phyloP scores from a whole-genome alignment of 192 early-diverging fungal genomes.

The Backusella parvicylindrica region DNA sequence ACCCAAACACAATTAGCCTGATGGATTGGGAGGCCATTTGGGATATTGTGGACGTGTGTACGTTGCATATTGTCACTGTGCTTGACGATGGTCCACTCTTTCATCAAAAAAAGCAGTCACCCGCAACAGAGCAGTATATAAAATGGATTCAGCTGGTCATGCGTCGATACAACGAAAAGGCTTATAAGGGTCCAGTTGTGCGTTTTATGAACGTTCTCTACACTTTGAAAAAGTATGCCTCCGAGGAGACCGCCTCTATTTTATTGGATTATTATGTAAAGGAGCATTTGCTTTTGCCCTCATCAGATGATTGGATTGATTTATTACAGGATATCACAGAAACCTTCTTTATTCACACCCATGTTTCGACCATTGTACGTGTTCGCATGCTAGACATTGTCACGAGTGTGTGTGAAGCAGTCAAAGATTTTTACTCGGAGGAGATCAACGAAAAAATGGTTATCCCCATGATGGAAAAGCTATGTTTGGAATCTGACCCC shows the following conservation, averaged over 20 bases:
- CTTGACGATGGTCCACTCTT: neutral
- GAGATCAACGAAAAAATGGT: conserved; percentile 39
- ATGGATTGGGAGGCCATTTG: conserved; percentile 36
- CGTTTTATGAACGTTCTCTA: conserved; percentile 49
- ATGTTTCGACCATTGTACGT: conserved; percentile 22
- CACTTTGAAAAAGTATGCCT: conserved; percentile 35
- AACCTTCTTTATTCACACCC: conserved; percentile 38
- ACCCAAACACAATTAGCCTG: conserved; percentile 11
- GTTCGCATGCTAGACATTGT: conserved; percentile 38
- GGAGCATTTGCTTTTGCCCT: conserved; percentile 52
- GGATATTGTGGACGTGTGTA: conserved; percentile 29
- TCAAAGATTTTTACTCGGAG: conserved; percentile 51
- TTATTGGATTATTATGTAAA: conserved; percentile 48
- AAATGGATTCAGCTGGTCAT: neutral
- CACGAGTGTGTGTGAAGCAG: conserved; percentile 43
- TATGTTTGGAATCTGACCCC: conserved; percentile 36
- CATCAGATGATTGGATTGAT: conserved; percentile 49
- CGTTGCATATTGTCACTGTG: neutral
- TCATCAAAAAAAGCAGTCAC: neutral
- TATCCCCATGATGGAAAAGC: conserved; percentile 39
- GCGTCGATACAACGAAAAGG: neutral
- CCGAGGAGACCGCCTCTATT: conserved; percentile 39
- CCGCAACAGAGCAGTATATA: neutral
- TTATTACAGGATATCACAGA: conserved; percentile 38
- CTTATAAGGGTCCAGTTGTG: conserved; percentile 30